A percentile compares a stretch with the other conserved stretches of the same genome.
phyloP scores from a whole-genome alignment of 345 rosid species.

The Physaria fendleri region DNA sequence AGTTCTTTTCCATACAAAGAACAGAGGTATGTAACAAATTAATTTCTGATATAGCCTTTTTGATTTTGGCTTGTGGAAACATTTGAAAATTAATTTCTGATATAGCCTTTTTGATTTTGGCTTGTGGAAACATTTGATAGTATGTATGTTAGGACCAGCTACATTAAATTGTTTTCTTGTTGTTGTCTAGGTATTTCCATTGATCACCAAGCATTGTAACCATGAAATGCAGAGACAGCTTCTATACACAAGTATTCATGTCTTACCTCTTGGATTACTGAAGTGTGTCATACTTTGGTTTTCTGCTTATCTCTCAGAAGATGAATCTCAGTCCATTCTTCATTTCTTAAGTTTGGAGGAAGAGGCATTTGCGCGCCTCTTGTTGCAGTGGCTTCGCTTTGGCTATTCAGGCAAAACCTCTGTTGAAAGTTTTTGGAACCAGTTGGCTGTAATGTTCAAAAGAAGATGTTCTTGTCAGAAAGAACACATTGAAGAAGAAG shows the following conservation, averaged over 20 bases:
- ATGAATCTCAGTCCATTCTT: constrained; percentile 49
- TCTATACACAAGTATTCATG: constrained; percentile 46
- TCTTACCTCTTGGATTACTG: constrained; percentile 73
- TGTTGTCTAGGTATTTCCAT: constrained; percentile 46
- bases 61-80: too few relatives aligned
- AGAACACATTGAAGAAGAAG: constrained; percentile 35
- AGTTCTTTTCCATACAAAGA: constrained; percentile 46
- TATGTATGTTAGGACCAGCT: too few relatives aligned
- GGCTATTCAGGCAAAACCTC: constrained; percentile 56
- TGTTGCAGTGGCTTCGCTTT: constrained; percentile 55
- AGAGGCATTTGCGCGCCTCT: constrained; percentile 44
- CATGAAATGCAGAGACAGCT: constrained; percentile 52
- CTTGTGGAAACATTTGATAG: too few relatives aligned
- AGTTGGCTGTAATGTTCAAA: constrained; percentile 41
- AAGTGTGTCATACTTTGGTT: constrained; percentile 70
- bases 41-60: too few relatives aligned
- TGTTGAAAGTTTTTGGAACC: constrained; percentile 43
- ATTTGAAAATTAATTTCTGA: too few relatives aligned
- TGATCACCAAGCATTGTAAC: constrained; percentile 43
- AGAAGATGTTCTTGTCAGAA: constrained; percentile 34
- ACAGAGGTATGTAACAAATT: too few relatives aligned
- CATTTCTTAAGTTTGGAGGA: constrained; percentile 34
- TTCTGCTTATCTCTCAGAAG: constrained; percentile 50
- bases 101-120: too few relatives aligned
- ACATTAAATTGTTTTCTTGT: too few relatives aligned